Evolutionary conservation across 176 grass and related monocot genomes (phyloP), one percentile per base, ranked within the genome.

Genomic region (Guadua angustifolia): DNA sequence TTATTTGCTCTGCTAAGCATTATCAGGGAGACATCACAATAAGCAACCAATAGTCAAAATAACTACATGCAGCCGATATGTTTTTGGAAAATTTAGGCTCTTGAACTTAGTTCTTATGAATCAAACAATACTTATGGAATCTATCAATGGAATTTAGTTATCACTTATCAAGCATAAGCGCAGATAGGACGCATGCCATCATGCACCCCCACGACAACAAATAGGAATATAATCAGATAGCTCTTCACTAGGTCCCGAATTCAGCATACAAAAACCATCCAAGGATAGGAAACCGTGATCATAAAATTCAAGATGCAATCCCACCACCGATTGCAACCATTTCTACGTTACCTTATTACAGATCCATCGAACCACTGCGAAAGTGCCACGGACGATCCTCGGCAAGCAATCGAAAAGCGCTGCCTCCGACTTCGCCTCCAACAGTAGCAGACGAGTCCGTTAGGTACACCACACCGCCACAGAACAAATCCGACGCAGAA

Each of bases 381-480:
- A n/a, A 93, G 78, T 6, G 86, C 91, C 14, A 68, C n/a, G 1
- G 17, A 74, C 57, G 88, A n/a, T 89, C 84, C 71, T 90, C 62
- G 69, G 78, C 93, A n/a, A 93, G 68, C 88, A 93, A n/a, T 95
- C 93, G 4, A 95, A 60, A 86, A 91, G 67, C 18, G 80, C 71
- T 14, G 68, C 86, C n/a, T 89, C 80, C 0, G 88, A 87, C 19
- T 46, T 77, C 62, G 47, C 79, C 56, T 71, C 69, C 56, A 93
- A 65, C 79, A 83, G 74, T 25, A 87, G 88, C 71, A 26, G 60
- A 73, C 66, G 71, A 32, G 42, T 93, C 86, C 13, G 79, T n/a
- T n/a, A n/a, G n/a, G n/a, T n/a, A n/a, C n/a, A n/a, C n/a, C n/a
- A n/a, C n/a, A n/a, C n/a, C n/a, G n/a, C n/a, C n/a, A n/a, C n/a